Evolutionary conservation across 2,329 filamentous ascomycete genomes (phyloP).

Genomic region (Colletotrichum gigasporum): DNA sequence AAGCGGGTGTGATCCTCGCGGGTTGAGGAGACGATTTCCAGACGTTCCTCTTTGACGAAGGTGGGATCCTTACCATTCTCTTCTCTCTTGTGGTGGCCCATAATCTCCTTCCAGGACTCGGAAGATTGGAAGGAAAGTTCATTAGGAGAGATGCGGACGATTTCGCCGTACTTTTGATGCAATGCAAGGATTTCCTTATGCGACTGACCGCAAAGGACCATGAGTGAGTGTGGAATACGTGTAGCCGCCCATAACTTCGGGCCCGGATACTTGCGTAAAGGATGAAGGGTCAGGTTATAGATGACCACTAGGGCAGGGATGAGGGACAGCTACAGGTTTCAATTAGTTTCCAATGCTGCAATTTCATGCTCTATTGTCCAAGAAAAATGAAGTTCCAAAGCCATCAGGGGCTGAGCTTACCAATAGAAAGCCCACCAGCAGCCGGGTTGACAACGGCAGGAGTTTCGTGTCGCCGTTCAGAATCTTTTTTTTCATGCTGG

Average conservation of each 20-base stretch:
- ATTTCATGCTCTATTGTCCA: too few species aligned
- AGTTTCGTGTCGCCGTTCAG: too few species aligned
- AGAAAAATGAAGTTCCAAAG: too few species aligned
- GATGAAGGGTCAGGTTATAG: neutral
- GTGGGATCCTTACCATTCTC: slow-evolving; percentile 21
- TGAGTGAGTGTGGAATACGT: neutral
- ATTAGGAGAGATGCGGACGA: neutral
- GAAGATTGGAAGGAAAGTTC: neutral
- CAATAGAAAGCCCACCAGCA: too few species aligned
- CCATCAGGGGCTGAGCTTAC: too few species aligned
- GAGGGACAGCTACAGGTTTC: too few species aligned
- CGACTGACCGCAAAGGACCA: neutral
- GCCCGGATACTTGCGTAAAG: neutral
- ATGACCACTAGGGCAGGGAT: too few species aligned
- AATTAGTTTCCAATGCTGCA: too few species aligned
- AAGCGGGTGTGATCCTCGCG: slow-evolving; percentile 34
- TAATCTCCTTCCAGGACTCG: slow-evolving; percentile 49
- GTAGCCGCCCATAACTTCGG: neutral
- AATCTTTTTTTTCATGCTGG: too few species aligned
- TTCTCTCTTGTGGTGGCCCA: slow-evolving; percentile 37
- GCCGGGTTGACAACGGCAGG: too few species aligned
- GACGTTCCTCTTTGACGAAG: slow-evolving; percentile 9
- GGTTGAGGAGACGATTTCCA: slow-evolving; percentile 23
- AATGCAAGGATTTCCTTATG: neutral
- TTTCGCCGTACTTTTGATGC: neutral